phyloP scores from a whole-genome alignment of 192 early-diverging fungal genomes.

The Coemansia sp. region DNA sequence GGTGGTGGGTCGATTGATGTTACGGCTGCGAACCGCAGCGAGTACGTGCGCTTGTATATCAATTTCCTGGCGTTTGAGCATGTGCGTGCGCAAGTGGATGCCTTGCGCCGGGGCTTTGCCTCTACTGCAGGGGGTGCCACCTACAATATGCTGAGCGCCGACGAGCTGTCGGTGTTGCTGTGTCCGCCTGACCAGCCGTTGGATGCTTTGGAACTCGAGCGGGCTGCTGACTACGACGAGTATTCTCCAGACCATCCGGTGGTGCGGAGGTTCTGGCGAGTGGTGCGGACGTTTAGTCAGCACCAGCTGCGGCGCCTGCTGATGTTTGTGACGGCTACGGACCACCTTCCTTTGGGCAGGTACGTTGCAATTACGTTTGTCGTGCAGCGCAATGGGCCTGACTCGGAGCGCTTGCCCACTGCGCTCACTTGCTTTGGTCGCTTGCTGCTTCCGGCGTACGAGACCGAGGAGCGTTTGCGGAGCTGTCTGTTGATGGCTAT shows the following conservation, averaged over 20 bases:
- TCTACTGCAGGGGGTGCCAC: conserved; percentile 48
- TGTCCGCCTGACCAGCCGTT: conserved; percentile 55
- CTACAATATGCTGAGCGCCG: conserved; percentile 44
- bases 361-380: conserved; percentile 79
- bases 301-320: conserved; percentile 69
- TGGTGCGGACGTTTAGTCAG: conserved; percentile 59
- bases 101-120: conserved; percentile 71
- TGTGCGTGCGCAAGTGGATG: conserved; percentile 58
- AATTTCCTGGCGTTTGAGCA: conserved; percentile 61
- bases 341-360: conserved; percentile 82
- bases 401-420: conserved; percentile 78
- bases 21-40: conserved; percentile 66
- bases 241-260: conserved; percentile 59
- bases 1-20: conserved; percentile 65
- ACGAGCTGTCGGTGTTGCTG: conserved; percentile 70
- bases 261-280: conserved; percentile 76
- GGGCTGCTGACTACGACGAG: conserved; percentile 71
- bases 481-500: conserved; percentile 78
- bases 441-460: conserved; percentile 82
- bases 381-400: conserved; percentile 91
- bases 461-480: conserved; percentile 61
- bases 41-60: conserved; percentile 68
- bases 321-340: conserved; percentile 86
- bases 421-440: conserved; percentile 89
- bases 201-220: conserved; percentile 68